These are phyloP conservation scores for Apiosordaria backusii DNA, from an alignment of 495 filamentous ascomycete genomes.

Conservation along the genomic window DNA sequence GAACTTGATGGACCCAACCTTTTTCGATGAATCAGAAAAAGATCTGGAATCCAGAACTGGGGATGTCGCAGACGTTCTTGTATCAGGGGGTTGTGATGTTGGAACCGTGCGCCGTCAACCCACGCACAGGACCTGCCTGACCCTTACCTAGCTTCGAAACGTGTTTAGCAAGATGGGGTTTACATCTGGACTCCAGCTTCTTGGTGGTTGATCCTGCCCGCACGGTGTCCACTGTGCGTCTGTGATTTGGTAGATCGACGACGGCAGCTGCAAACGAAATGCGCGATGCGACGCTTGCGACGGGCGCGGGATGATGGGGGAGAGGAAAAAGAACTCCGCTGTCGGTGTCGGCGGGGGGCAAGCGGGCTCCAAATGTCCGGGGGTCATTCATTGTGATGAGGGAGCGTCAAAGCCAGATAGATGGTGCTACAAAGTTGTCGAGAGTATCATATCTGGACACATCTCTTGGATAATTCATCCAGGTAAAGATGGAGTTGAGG, in stretches of 20 bases:
- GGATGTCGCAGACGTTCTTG: not conserved
- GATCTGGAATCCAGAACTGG: not conserved
- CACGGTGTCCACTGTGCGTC: not conserved
- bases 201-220: not conserved
- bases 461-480: not conserved
- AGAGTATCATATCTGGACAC: not conserved
- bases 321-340: not conserved
- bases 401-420: not conserved
- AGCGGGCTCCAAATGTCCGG: too few relatives aligned
- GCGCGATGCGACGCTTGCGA: not conserved
- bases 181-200: too few relatives aligned
- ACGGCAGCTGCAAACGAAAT: not conserved
- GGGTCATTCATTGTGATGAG: not conserved
- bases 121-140: too few relatives aligned
- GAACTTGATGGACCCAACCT: not conserved
- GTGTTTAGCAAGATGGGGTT: not conserved
- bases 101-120: not conserved
- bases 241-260: not conserved
- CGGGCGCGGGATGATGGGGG: not conserved
- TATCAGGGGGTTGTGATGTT: not conserved
- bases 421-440: not conserved
- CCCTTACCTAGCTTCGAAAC: not conserved
- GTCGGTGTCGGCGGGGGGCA: not conserved
- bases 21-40: not conserved
- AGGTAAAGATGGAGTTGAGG: not conserved